Percentiles rank a stretch among this genome's conserved stretches.
Conservation (phyloP, 345 rosid species). For the Crucihimalaya himalaica region DNA sequence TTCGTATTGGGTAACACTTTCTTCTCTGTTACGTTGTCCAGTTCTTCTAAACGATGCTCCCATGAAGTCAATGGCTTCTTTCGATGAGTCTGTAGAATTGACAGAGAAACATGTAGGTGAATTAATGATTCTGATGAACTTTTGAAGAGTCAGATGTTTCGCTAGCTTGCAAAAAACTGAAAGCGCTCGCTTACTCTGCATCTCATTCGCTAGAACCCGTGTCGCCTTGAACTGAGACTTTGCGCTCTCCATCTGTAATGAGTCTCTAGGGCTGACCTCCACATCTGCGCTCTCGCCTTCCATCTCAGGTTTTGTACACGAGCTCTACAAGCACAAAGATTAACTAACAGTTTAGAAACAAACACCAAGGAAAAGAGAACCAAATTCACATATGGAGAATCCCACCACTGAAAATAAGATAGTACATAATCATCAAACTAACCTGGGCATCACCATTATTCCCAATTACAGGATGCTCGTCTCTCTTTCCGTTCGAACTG, state of each 20-base stretch:
- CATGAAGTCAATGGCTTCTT: slow-evolving; percentile 78
- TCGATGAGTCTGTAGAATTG: slow-evolving; percentile 36
- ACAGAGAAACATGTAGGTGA: background rate
- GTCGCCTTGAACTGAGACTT: slow-evolving; percentile 18
- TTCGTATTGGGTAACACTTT: slow-evolving; percentile 44
- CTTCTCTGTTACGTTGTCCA: slow-evolving; percentile 31
- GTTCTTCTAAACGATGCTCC: slow-evolving; percentile 49
- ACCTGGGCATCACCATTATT: slow-evolving; percentile 84
- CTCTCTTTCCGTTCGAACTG: slow-evolving; percentile 54
- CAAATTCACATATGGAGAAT: slow-evolving; percentile 9
- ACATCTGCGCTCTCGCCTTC: slow-evolving; percentile 56
- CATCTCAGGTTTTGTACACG: slow-evolving; percentile 73
- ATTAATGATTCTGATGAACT: background rate
- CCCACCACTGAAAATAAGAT: background rate
- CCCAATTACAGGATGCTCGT: slow-evolving; percentile 46
- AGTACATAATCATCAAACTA: slow-evolving; percentile 32
- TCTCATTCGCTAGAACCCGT: slow-evolving; percentile 1
- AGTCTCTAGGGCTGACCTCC: slow-evolving; percentile 39
- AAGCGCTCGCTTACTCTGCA: slow-evolving; percentile 18
- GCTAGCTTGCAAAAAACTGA: background rate
- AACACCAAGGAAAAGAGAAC: background rate
- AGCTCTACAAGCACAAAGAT: slow-evolving; percentile 65
- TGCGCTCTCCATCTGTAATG: slow-evolving; percentile 27
- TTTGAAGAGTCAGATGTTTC: background rate
- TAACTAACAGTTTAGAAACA: background rate